Base-by-base conservation (phyloP, 805 yeast species). In the Wickerhamomyces chambardii region DNA sequence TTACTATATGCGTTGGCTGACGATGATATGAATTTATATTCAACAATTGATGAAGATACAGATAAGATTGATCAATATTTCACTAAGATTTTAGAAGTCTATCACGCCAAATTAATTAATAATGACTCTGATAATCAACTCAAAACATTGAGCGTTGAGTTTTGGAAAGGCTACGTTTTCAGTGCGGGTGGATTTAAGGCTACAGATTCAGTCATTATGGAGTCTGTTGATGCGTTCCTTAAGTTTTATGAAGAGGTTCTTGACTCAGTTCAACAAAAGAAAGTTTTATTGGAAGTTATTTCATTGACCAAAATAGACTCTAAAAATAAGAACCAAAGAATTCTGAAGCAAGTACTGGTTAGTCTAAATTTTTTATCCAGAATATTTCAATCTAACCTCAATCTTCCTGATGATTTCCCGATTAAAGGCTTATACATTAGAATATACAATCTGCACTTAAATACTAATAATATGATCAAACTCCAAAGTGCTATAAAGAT, bases 181-280 rank as follows among this genome's bases (percentile, higher is more conserved):
- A 66, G 75, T 6, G 67, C 68, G 9, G 90, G 85, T 6, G 78
- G 84, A 0, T 43, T 61, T 28, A 68, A 73, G 17, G 73, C 79
- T 0, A 62, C 70, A 7, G 70, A 67, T 36, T 39, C 51, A 1
- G 60, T 70, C 14, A 61, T 75, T 1, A 62, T 64, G 22, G 45
- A 56, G 9, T 61, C 79, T 0, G 55, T 75, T 15, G 55, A 54
- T 17, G 34, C 58, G 3, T 68, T 73, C 35, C 41, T 66, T 3
- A 36, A 37, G 1, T 56, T 50, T 38, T 58, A 58, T 39, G 47
- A 55, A 16, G 36, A 33, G 3, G 28, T 35, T 0, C 31, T 50
- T 9, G 36, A 39, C 15, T 38, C 27, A 18, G 39, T 31, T 3
- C 35, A 43, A 16, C 44, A 34, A 30, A 29, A 7, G 8, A 29